Base-by-base conservation (phyloP, 768 basidiomycete genomes). In the Phaeotremella skinneri region DNA sequence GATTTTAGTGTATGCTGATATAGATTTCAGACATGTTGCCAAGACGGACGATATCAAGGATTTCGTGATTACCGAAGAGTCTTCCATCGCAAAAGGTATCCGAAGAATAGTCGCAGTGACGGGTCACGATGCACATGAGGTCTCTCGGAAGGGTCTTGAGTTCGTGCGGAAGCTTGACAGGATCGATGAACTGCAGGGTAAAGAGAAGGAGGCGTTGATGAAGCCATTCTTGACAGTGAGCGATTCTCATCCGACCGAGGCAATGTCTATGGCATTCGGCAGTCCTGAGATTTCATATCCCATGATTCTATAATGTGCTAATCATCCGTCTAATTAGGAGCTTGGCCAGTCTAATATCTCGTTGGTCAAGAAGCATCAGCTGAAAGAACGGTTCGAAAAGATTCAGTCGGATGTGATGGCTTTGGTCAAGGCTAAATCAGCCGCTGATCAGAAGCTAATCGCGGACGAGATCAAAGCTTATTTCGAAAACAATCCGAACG, bases 31-130 rank as follows among this genome's bases (percentile, higher is more conserved):
- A 1, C 96, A 99, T 74, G 96, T 99, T 55, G 83, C 85, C n/a
- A 89, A 87, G 79, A 99, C 96, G 0, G 91, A 93, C 17, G 91
- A 93, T 68, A 98, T 99, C 82, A 93, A 94, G 78, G 88, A 91
- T 73, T 88, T 99, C 75, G 87, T 93, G 27, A 88, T 99, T 61
- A 87, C 84, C 4, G 96, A 98, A 70, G 96, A 98, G 77, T 89
- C 89, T 3, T 93, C 93, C 31, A 98, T 98, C 68, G 96, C 96
- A 5, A 98, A 98, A 80, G 96, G 96, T 39, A 94, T 97, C 63
- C 87, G 96, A 50, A 85, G 96, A 34, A 87, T 99, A 58, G 87
- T 89, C 49, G 96, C 91, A 34, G 86, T 99, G 51, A 98, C 96
- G 0, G 94, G 94, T 17, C 84, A 91, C 63, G 92, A 98, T 75